Evolutionary conservation across 1,284 basidiomycete genomes (phyloP).

Genomic region (Apiotrichum porosum): DNA sequence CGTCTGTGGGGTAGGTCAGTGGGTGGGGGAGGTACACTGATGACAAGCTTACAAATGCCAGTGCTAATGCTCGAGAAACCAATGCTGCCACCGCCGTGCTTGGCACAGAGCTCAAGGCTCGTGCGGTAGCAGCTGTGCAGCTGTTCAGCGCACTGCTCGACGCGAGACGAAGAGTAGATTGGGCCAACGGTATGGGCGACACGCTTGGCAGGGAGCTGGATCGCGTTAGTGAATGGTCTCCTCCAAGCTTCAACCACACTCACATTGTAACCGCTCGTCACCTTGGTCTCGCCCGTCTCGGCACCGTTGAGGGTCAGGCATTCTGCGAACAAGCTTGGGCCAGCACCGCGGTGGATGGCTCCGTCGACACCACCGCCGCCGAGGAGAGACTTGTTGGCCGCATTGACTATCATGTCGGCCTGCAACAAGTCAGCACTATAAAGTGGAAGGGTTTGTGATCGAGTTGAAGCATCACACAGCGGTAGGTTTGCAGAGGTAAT

Average conservation of each 20-base stretch:
- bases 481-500: too few relatives aligned
- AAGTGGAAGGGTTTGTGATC: too few relatives aligned
- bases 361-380: slow-evolving; percentile 56
- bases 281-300: slow-evolving; percentile 63
- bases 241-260: slow-evolving; percentile 8
- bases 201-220: slow-evolving; percentile 55
- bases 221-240: not conserved
- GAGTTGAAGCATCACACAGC: too few relatives aligned
- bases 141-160: slow-evolving; percentile 53
- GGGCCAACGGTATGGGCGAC: slow-evolving; percentile 92
- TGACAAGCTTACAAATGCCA: slow-evolving; percentile 37
- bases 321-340: slow-evolving; percentile 65
- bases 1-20: slow-evolving; percentile 31
- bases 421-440: slow-evolving; percentile 9
- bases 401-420: slow-evolving; percentile 79
- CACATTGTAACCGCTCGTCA: slow-evolving; percentile 44
- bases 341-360: slow-evolving; percentile 71
- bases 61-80: slow-evolving; percentile 51
- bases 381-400: slow-evolving; percentile 70
- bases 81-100: slow-evolving; percentile 61
- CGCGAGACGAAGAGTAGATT: slow-evolving; percentile 56
- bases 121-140: slow-evolving; percentile 69
- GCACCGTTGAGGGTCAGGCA: slow-evolving; percentile 68
- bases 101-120: slow-evolving; percentile 60
- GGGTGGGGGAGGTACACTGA: not conserved